Evolutionary conservation across 768 basidiomycete species (phyloP).

Genomic region (Saitozyma sp.): DNA sequence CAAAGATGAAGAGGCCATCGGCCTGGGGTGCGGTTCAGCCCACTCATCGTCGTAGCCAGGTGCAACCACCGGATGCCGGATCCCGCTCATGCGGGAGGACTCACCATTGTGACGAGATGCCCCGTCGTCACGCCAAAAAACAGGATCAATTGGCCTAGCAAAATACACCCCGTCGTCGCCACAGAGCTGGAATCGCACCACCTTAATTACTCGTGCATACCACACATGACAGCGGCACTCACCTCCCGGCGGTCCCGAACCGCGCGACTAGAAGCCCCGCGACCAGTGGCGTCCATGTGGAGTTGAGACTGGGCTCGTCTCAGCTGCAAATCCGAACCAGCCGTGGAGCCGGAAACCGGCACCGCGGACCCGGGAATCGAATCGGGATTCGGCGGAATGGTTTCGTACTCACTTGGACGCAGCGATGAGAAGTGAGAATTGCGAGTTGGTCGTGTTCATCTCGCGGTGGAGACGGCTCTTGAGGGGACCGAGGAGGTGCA

Average conservation of each 20-base stretch:
- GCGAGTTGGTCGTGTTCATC: conserved; percentile 71
- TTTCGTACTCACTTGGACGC: conserved; percentile 57
- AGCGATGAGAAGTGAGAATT: conserved; percentile 75
- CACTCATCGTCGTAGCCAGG: conserved; percentile 16
- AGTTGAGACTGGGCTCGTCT: conserved; percentile 58
- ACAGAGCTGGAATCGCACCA: conserved; percentile 58
- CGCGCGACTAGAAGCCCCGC: conserved; percentile 60
- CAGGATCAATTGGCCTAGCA: conserved; percentile 70
- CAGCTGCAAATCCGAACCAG: background rate
- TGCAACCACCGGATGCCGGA: background rate
- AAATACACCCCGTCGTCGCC: conserved; percentile 69
- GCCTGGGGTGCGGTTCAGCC: conserved; percentile 66
- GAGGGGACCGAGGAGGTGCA: conserved; percentile 73
- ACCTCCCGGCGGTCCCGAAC: conserved; percentile 27
- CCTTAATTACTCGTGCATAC: background rate
- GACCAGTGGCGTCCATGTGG: conserved; percentile 73
- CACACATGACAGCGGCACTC: background rate
- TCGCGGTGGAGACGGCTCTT: conserved; percentile 57
- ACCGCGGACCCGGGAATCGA: no score
- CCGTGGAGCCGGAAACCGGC: background rate
- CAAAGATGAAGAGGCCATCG: conserved; percentile 74
- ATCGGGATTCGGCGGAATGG: background rate
- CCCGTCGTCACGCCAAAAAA: conserved; percentile 20
- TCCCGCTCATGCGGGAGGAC: background rate
- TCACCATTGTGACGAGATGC: conserved; percentile 25